Evolutionary conservation across 768 basidiomycete species (phyloP).

Genomic region (Xerocomellus chrysenteron): DNA sequence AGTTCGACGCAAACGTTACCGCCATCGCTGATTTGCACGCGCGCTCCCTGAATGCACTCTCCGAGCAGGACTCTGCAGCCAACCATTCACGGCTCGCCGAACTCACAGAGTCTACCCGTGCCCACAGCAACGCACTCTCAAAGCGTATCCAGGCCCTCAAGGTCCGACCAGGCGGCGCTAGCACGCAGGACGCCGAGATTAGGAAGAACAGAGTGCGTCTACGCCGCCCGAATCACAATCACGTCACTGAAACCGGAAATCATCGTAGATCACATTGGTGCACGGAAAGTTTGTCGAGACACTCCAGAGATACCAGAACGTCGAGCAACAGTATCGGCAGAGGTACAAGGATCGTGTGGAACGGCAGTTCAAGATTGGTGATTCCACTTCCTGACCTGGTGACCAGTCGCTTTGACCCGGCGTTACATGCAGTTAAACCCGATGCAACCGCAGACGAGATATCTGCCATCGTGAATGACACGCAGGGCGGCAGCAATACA

Average conservation of each 20-base stretch:
- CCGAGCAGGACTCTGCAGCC: slow-evolving; percentile 43
- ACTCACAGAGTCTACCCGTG: slow-evolving; percentile 58
- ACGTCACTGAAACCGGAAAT: neutral
- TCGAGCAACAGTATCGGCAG: slow-evolving; percentile 68
- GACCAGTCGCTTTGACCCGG: neutral
- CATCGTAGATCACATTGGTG: slow-evolving; percentile 52
- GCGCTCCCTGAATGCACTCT: slow-evolving; percentile 48
- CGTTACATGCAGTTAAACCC: slow-evolving; percentile 63
- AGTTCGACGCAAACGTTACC: slow-evolving; percentile 46
- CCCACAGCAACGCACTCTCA: slow-evolving; percentile 56
- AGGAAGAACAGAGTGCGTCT: slow-evolving; percentile 36
- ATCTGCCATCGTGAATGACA: slow-evolving; percentile 63
- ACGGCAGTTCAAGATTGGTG: slow-evolving; percentile 78
- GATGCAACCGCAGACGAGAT: slow-evolving; percentile 84
- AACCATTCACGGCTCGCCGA: slow-evolving; percentile 51
- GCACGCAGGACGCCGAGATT: slow-evolving; percentile 45
- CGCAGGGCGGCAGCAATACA: slow-evolving; percentile 54
- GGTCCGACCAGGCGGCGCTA: slow-evolving; percentile 33
- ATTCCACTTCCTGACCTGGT: slow-evolving; percentile 3
- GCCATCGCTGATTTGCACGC: slow-evolving; percentile 50
- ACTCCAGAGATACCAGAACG: slow-evolving; percentile 73
- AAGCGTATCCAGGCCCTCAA: slow-evolving; percentile 59
- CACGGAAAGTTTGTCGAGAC: slow-evolving; percentile 73
- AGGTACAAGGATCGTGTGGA: slow-evolving; percentile 67
- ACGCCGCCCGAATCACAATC: neutral